phyloP scores from a whole-genome alignment of 2,329 filamentous ascomycete species.

The Trichoderma simmonsii region DNA sequence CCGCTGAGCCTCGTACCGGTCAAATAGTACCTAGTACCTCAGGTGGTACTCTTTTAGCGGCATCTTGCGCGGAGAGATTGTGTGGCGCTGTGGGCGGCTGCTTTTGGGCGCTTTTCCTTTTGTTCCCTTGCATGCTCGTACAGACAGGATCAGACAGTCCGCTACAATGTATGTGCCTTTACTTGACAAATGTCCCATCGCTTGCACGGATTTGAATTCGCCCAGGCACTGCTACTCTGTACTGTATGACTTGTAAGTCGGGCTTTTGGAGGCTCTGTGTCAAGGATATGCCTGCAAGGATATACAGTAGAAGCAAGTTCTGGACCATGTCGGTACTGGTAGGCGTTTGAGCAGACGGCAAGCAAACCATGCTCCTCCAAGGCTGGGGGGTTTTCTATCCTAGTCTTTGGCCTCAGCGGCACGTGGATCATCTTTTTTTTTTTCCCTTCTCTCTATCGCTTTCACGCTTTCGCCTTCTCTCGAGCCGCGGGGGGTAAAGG shows the following conservation, averaged over 20 bases:
- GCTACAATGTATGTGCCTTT: background rate
- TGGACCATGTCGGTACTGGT: background rate
- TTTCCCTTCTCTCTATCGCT: background rate
- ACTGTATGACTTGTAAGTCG: background rate
- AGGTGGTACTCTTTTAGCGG: background rate
- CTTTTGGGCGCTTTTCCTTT: background rate
- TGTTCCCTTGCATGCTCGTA: background rate
- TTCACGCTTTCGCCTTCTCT: background rate
- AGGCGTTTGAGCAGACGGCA: background rate
- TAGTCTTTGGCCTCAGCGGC: background rate
- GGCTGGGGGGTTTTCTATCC: background rate
- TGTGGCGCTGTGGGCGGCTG: background rate
- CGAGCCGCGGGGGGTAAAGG: background rate
- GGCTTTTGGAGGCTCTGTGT: background rate
- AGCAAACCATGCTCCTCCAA: background rate
- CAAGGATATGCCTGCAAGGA: constrained; percentile 4
- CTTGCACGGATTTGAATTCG: background rate
- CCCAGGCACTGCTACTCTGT: background rate
- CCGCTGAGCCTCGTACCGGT: background rate
- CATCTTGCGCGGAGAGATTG: background rate
- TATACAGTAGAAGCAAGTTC: background rate
- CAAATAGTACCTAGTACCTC: background rate
- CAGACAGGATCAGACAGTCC: background rate
- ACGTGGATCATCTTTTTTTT: background rate
- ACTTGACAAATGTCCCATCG: background rate